Base-by-base conservation (phyloP, 2,329 filamentous ascomycete genomes). In the Penicillium nordicum region DNA sequence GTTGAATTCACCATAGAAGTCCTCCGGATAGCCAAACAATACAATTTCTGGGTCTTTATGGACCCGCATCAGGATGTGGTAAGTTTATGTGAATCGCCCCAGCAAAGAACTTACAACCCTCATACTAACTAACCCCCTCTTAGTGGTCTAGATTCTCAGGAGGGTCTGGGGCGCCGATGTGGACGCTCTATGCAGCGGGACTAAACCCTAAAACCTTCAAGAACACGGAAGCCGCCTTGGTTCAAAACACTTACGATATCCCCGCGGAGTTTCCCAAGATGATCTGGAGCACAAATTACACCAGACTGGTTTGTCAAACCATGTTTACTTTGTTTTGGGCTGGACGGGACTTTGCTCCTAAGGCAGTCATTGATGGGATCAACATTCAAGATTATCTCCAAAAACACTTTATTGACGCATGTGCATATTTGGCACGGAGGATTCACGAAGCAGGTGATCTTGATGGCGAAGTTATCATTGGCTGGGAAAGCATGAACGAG, bases 251-350 rank as follows among this genome's bases (percentile, higher is more conserved):
- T 2, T 97, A 90, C 70, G 86, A 90, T 10, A 84, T 96, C 21
- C 91, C 92, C 9, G 87, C 87, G 27, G 82, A 87, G 1, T 99
- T 93, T 63, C 94, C 94, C 25, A 97, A 97, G 78, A 99, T 99
- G 95, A 93, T 97, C 56, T 99, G 94, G 94, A 92, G 93, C 16
- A 97, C 95, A 50, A 99, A 99, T 72, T 99, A 99, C 74, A 89
- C 86, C 59, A 85, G 94, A 25, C 80, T 97, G 48, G 92, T 88
- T 3, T 89, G 88, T 48, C 90, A 92, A 63, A 92, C 91, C 44
- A 91, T 97, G 64, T 97, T 97, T 72, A 96, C 93, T 0, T 78
- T 97, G 50, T 99, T 96, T 78, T 99, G 95, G 72, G 92, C 83
- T 9, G 94, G 94, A 36, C 85, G 81, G 61, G 90, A 95, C 67